Conservation (phyloP, 2,329 filamentous ascomycete genomes). For the Xylaria sp. region DNA sequence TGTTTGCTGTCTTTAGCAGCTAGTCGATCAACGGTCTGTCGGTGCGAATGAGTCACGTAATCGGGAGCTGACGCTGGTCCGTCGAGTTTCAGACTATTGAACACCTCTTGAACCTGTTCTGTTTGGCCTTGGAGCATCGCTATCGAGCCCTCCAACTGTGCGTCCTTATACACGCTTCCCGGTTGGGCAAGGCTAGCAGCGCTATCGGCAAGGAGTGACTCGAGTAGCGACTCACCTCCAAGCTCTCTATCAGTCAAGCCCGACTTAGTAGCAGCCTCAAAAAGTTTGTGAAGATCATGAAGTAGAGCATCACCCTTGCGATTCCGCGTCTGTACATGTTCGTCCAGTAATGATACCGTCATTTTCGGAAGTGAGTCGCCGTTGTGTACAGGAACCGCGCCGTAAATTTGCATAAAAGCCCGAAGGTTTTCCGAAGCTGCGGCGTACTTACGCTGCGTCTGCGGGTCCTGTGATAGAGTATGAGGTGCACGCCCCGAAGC, state of each 20-base stretch:
- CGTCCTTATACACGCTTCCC: slow-evolving; percentile 43
- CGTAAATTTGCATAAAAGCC: slow-evolving; percentile 43
- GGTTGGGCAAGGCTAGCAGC: slow-evolving; percentile 30
- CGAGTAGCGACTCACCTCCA: slow-evolving; percentile 41
- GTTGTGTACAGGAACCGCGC: slow-evolving; percentile 38
- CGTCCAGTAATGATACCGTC: slow-evolving; percentile 37
- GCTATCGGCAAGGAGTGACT: slow-evolving; percentile 45
- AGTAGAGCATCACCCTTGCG: slow-evolving; percentile 43
- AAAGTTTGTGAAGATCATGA: slow-evolving; percentile 44
- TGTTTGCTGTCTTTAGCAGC: slow-evolving; percentile 31
- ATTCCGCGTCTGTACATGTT: slow-evolving; percentile 42
- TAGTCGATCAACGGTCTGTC: slow-evolving; percentile 35
- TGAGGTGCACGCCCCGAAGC: neutral
- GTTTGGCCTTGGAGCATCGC: slow-evolving; percentile 42
- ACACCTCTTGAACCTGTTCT: slow-evolving; percentile 40
- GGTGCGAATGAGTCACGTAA: slow-evolving; percentile 42
- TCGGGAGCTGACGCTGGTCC: slow-evolving; percentile 37
- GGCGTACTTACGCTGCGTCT: slow-evolving; percentile 15
- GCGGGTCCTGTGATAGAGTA: neutral
- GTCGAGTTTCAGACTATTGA: slow-evolving; percentile 38
- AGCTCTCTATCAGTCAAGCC: slow-evolving; percentile 43
- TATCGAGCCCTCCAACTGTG: slow-evolving; percentile 47
- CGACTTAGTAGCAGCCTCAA: slow-evolving; percentile 43
- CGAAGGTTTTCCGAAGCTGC: slow-evolving; percentile 37
- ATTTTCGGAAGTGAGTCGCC: slow-evolving; percentile 25